Percentiles rank a stretch among this genome's conserved stretches.
Evolutionary conservation across 1,284 basidiomycete genomes (phyloP).

Genomic region (Athelia sp.): DNA sequence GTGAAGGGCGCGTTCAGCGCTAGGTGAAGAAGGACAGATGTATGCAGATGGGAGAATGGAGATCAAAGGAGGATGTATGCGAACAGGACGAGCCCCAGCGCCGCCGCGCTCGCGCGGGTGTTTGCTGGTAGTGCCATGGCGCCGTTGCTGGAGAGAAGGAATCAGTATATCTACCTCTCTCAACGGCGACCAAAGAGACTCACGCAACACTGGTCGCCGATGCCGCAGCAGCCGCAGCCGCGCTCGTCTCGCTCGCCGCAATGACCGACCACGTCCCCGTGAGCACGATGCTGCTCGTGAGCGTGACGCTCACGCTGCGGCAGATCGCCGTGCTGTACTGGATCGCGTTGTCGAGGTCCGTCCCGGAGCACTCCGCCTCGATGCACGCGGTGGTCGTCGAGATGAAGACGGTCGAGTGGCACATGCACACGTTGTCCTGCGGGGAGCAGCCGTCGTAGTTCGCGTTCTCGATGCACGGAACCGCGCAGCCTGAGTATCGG

Average conservation of each 20-base stretch:
- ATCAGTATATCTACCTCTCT: neutral
- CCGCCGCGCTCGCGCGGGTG: conserved; percentile 13
- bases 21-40: too few species aligned
- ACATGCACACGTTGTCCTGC: conserved; percentile 47
- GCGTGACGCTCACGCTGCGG: conserved; percentile 49
- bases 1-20: too few species aligned
- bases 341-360: conserved; percentile 44
- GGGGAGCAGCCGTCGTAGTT: conserved; percentile 34
- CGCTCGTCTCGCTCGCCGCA: conserved; percentile 8
- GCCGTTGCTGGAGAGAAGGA: conserved; percentile 6
- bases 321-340: conserved; percentile 26
- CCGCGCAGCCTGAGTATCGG: conserved; percentile 41
- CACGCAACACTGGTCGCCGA: too few species aligned
- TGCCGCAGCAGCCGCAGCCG: conserved; percentile 3
- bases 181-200: too few species aligned
- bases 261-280: conserved; percentile 11
- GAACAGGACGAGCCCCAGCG: conserved; percentile 12
- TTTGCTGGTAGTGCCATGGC: conserved; percentile 11
- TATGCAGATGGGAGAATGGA: conserved; percentile 25
- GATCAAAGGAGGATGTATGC: conserved; percentile 3
- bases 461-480: conserved; percentile 37
- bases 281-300: conserved; percentile 22
- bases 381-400: conserved; percentile 43
- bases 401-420: conserved; percentile 42
- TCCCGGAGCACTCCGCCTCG: conserved; percentile 34